Evolutionary conservation across 257 asterid species (phyloP).

Genomic region (Capsicum rhomboideum): DNA sequence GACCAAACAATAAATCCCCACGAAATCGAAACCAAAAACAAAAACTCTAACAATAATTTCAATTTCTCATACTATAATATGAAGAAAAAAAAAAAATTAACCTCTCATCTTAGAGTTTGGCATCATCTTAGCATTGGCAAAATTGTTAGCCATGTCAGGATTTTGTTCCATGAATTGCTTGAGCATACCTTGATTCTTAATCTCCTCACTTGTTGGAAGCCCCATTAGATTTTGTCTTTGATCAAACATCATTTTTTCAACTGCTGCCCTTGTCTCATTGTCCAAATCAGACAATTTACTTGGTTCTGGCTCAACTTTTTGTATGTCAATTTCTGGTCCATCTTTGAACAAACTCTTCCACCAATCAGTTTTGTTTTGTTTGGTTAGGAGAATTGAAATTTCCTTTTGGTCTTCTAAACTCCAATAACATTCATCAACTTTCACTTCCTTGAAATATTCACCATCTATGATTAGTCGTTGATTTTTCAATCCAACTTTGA

Average conservation of each 20-base stretch:
- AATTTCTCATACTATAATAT: background rate
- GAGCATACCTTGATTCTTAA: constrained; percentile 58
- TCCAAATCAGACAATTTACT: constrained; percentile 65
- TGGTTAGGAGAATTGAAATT: constrained; percentile 58
- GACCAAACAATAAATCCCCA: background rate
- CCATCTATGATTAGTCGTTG: constrained; percentile 34
- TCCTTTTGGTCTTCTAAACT: constrained; percentile 79
- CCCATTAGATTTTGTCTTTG: constrained; percentile 72
- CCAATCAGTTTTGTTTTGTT: constrained; percentile 78
- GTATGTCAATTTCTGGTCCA: constrained; percentile 72
- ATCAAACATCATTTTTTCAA: constrained; percentile 81
- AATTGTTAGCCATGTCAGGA: background rate
- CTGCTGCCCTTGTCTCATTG: constrained; percentile 66
- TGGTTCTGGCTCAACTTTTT: constrained; percentile 74
- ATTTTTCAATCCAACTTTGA: constrained; percentile 34
- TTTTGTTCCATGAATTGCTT: constrained; percentile 45
- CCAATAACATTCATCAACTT: constrained; percentile 78
- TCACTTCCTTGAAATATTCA: constrained; percentile 46
- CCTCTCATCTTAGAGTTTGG: too few species aligned
- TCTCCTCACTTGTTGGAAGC: constrained; percentile 59
- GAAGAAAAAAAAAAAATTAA: background rate
- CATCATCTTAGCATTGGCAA: too few species aligned
- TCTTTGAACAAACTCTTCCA: constrained; percentile 80
- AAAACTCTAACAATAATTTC: background rate
- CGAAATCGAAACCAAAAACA: background rate